phyloP scores from a whole-genome alignment of 768 basidiomycete genomes.

The Kwoniella dejecticola region DNA sequence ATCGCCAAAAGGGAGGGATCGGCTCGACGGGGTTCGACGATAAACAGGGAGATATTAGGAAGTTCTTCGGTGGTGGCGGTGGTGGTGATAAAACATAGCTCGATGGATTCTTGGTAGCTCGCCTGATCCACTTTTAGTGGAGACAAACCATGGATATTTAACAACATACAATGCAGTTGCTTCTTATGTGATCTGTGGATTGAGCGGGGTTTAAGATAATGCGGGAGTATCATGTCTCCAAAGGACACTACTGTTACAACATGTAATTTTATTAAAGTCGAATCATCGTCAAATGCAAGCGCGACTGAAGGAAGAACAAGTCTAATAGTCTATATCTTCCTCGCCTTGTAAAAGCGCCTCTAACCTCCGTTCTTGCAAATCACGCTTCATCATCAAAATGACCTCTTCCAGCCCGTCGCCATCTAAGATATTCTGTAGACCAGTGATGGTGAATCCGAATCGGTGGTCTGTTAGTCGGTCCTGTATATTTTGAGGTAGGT shows the following conservation, averaged over 20 bases:
- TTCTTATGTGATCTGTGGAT: no score
- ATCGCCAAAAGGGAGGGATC: conserved; percentile 75
- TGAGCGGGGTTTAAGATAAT: no score
- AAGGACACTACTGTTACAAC: no score
- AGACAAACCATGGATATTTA: no score
- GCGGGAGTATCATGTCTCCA: no score
- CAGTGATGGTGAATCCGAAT: conserved; percentile 68
- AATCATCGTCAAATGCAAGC: no score
- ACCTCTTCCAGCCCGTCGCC: conserved; percentile 57
- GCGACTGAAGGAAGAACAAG: background rate
- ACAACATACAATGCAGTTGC: no score
- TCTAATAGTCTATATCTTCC: conserved; percentile 51
- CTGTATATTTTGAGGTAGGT: no score
- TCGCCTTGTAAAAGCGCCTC: conserved; percentile 53
- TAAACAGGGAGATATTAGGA: conserved; percentile 72
- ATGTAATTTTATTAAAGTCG: no score
- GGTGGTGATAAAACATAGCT: no score
- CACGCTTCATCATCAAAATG: conserved; percentile 49
- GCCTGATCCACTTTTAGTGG: no score
- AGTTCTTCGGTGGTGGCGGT: conserved; percentile 77
- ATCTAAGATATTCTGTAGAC: conserved; percentile 58
- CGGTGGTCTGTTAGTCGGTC: conserved; percentile 93
- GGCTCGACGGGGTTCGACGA: conserved; percentile 71
- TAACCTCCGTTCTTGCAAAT: conserved; percentile 51
- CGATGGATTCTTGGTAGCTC: no score